A percentile compares a stretch with the other conserved stretches of the same genome.
phyloP scores from a whole-genome alignment of 1,139 yeast species.

The Taphrina confusa region DNA sequence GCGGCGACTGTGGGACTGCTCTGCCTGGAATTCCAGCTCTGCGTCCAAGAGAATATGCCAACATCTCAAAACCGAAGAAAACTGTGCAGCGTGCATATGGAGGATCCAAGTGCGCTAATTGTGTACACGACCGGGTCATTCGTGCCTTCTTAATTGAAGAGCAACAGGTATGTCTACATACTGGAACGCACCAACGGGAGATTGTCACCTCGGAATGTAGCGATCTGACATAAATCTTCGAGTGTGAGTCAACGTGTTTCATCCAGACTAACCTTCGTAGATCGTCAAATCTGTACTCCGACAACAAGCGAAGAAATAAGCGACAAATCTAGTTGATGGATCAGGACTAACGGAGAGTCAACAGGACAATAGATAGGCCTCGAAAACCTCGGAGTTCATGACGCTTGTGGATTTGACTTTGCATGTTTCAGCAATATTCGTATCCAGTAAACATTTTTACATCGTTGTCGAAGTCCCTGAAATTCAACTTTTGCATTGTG shows the following conservation, averaged over 20 bases:
- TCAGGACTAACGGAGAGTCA: too few species aligned
- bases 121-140: conserved; percentile 90
- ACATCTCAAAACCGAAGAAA: conserved; percentile 92
- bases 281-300: conserved; percentile 33
- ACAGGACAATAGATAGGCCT: too few species aligned
- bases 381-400: too few species aligned
- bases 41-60: conserved; percentile 98
- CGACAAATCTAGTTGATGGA: too few species aligned
- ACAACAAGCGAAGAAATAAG: conserved; percentile 33
- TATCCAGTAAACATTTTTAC: too few species aligned
- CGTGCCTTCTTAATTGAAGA: conserved; percentile 99
- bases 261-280: not conserved
- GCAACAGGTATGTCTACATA: conserved; percentile 67
- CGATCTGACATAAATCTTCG: not conserved
- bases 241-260: not conserved
- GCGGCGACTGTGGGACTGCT: conserved; percentile 97
- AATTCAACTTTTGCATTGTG: too few species aligned
- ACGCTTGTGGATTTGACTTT: too few species aligned
- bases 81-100: conserved; percentile 99
- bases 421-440: too few species aligned
- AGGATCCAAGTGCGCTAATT: conserved; percentile 97
- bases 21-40: conserved; percentile 85
- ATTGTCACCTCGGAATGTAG: not conserved
- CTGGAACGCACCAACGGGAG: not conserved
- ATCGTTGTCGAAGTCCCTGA: too few species aligned